phyloP scores from a whole-genome alignment of 2,329 filamentous ascomycete genomes.

The Arthrobotrys musiformis region DNA sequence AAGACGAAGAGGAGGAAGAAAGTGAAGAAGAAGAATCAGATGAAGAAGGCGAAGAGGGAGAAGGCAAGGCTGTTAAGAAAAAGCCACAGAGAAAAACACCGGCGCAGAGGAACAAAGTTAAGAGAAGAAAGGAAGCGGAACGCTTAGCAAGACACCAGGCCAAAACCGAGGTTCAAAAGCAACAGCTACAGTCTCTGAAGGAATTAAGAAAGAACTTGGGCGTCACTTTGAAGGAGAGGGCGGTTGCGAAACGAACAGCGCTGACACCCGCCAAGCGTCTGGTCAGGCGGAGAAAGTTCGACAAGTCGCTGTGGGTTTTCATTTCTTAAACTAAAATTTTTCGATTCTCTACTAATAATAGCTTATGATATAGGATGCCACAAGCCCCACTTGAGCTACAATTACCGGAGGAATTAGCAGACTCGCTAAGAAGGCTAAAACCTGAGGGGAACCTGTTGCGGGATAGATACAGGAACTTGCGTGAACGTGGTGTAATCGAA shows the following conservation, averaged over 20 bases:
- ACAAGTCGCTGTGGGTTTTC: slow-evolving; percentile 66
- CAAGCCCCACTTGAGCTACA: slow-evolving; percentile 74
- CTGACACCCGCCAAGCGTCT: slow-evolving; percentile 65
- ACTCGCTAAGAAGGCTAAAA: slow-evolving; percentile 82
- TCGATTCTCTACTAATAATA: background rate
- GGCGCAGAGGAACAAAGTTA: slow-evolving; percentile 85
- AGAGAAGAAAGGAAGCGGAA: slow-evolving; percentile 88
- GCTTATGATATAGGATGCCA: slow-evolving; percentile 52
- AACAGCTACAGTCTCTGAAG: slow-evolving; percentile 77
- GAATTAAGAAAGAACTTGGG: slow-evolving; percentile 71
- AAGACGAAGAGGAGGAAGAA: slow-evolving; percentile 83
- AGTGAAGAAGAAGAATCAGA: slow-evolving; percentile 70
- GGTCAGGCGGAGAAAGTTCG: slow-evolving; percentile 63
- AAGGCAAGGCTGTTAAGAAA: slow-evolving; percentile 67
- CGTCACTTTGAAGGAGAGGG: slow-evolving; percentile 63
- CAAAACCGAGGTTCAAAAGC: slow-evolving; percentile 76
- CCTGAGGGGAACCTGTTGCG: slow-evolving; percentile 96
- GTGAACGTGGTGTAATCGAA: slow-evolving; percentile 91
- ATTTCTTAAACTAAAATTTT: background rate
- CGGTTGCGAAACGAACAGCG: slow-evolving; percentile 64
- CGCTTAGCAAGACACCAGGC: slow-evolving; percentile 78
- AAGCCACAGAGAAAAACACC: slow-evolving; percentile 73
- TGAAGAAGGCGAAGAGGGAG: slow-evolving; percentile 58
- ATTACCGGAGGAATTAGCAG: slow-evolving; percentile 82
- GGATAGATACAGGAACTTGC: slow-evolving; percentile 87